Evolutionary conservation across 345 rosid species (phyloP).

Genomic region (Ceriops tagal): DNA sequence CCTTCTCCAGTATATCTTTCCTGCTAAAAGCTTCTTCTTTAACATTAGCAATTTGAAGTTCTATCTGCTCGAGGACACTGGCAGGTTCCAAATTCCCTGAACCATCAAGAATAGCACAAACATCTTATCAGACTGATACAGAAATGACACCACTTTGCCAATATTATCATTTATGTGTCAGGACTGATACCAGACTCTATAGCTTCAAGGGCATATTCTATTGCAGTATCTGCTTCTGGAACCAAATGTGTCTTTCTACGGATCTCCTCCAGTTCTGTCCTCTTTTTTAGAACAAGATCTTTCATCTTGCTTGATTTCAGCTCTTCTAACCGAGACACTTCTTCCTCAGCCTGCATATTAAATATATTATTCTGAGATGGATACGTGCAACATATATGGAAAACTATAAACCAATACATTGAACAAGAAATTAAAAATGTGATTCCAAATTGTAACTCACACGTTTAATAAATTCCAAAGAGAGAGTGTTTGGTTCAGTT

Average conservation of each 20-base stretch:
- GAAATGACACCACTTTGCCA: neutral
- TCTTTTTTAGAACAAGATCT: conserved; percentile 92
- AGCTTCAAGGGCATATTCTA: conserved; percentile 63
- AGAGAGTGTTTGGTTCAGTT: conserved; percentile 77
- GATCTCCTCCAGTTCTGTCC: conserved; percentile 78
- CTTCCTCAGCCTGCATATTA: conserved; percentile 71
- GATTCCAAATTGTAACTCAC: conserved; percentile 46
- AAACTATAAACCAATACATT: conserved; percentile 1
- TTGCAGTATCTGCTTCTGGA: conserved; percentile 57
- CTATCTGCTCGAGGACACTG: conserved; percentile 68
- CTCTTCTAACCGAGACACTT: conserved; percentile 81
- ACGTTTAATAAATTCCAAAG: conserved; percentile 64
- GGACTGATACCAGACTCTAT: conserved; percentile 67
- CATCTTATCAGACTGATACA: neutral
- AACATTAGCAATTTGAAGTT: conserved; percentile 70
- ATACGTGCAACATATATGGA: conserved; percentile 3
- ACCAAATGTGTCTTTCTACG: conserved; percentile 86
- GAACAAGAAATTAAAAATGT: conserved; percentile 5
- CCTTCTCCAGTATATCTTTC: conserved; percentile 87
- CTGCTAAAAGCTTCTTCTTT: conserved; percentile 92
- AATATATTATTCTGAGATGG: conserved; percentile 12
- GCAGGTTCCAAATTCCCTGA: conserved; percentile 68
- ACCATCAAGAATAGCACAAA: conserved; percentile 6
- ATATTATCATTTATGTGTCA: neutral
- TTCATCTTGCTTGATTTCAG: conserved; percentile 94